Conservation (phyloP, 306 rosid genomes). For the Acacia crassicarpa region DNA sequence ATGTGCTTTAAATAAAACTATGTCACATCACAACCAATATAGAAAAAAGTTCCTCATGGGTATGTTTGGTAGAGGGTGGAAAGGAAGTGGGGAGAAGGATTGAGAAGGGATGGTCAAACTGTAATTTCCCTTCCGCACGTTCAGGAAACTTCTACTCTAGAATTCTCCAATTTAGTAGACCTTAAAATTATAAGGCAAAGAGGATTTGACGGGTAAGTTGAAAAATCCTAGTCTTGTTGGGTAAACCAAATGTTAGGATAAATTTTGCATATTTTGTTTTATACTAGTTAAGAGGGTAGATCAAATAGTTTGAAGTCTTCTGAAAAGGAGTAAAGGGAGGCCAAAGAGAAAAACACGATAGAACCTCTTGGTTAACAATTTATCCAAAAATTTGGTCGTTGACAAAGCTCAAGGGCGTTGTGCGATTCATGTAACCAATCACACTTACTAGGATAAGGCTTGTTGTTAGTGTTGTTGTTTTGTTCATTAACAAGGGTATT, state of each 20-base stretch:
- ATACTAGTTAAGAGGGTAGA: no score
- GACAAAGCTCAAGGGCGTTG: no score
- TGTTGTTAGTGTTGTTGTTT: no score
- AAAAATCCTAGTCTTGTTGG: neutral
- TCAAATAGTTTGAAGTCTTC: no score
- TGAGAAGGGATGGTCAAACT: neutral
- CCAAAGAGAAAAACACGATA: no score
- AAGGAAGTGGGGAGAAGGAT: neutral
- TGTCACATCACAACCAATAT: constrained; percentile 8
- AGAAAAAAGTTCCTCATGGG: neutral
- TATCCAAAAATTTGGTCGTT: no score
- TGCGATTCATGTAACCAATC: no score
- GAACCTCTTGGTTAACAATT: no score
- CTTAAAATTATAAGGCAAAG: neutral
- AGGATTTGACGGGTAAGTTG: neutral
- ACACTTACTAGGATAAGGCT: no score
- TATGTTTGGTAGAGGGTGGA: neutral
- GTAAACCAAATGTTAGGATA: neutral
- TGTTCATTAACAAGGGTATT: neutral
- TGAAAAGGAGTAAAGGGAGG: no score
- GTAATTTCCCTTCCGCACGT: neutral
- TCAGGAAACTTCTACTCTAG: neutral
- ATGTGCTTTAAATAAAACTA: constrained; percentile 2
- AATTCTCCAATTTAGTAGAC: neutral
- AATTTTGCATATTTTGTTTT: neutral